Percentiles rank a stretch among this genome's conserved stretches.
phyloP scores from a whole-genome alignment of 768 basidiomycete genomes.

The Ramaria sp. region DNA sequence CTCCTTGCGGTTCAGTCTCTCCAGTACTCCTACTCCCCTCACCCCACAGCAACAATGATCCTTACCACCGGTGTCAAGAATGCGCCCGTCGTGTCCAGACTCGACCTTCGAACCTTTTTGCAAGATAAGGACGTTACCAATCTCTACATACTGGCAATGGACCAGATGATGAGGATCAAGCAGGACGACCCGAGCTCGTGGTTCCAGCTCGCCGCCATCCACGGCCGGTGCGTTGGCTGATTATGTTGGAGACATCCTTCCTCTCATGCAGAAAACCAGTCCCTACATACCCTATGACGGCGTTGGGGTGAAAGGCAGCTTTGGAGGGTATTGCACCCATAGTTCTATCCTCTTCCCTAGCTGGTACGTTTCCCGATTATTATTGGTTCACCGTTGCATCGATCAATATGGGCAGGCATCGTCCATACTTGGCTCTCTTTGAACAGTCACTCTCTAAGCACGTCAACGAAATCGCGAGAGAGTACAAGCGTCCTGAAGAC shows the following conservation, averaged over 20 bases:
- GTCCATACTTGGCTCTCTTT: too few relatives aligned
- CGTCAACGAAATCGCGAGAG: too few relatives aligned
- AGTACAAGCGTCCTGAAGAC: too few relatives aligned
- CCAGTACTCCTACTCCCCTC: neutral
- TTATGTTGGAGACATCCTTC: neutral
- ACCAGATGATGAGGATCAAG: slow-evolving; percentile 18
- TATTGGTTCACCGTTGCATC: neutral
- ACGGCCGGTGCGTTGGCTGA: slow-evolving; percentile 23
- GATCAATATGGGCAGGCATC: slow-evolving; percentile 21
- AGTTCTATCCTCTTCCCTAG: slow-evolving; percentile 42
- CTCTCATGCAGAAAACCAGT: neutral
- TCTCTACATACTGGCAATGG: slow-evolving; percentile 8
- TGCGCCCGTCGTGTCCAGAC: neutral
- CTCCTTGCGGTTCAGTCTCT: neutral
- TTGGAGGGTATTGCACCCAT: slow-evolving; percentile 45
- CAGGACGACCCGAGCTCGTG: slow-evolving; percentile 27
- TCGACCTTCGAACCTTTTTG: slow-evolving; percentile 3
- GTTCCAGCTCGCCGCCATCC: slow-evolving; percentile 39
- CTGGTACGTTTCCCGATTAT: slow-evolving; percentile 16
- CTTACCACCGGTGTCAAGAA: slow-evolving; percentile 3
- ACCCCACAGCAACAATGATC: neutral
- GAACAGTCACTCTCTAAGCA: too few relatives aligned
- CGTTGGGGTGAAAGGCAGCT: slow-evolving; percentile 20
- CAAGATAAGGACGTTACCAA: neutral
- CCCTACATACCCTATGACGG: slow-evolving; percentile 37